Percentiles rank a stretch among this genome's conserved stretches.
These are phyloP conservation scores for Trichothecium roseum DNA, from an alignment of 2,329 filamentous ascomycete species.

Conservation along the genomic window DNA sequence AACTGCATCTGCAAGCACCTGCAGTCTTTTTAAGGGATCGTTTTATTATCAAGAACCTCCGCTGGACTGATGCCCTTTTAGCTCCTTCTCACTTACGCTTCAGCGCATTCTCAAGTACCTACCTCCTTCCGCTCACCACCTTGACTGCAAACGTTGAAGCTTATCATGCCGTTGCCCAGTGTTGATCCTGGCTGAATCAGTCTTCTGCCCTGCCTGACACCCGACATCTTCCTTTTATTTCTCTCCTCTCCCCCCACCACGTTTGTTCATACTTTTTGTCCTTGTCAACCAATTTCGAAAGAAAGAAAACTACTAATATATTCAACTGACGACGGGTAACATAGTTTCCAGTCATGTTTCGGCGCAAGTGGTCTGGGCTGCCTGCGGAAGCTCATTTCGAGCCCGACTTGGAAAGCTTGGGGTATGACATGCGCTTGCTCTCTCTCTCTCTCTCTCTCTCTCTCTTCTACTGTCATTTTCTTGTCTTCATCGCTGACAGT, in stretches of 20 bases:
- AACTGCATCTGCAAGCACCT: too few relatives aligned
- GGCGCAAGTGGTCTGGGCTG: conserved; percentile 55
- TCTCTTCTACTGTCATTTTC: not conserved
- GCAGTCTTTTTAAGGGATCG: too few relatives aligned
- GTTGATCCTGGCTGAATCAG: too few relatives aligned
- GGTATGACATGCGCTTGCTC: conserved; percentile 34
- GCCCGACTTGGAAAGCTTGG: conserved; percentile 56
- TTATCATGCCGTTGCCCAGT: too few relatives aligned
- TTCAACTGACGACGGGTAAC: too few relatives aligned
- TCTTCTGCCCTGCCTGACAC: too few relatives aligned
- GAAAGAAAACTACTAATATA: not conserved
- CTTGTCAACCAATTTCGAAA: not conserved
- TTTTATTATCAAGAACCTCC: too few relatives aligned
- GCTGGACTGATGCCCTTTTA: too few relatives aligned
- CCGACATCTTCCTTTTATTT: not conserved
- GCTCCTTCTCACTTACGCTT: too few relatives aligned
- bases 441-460: not conserved
- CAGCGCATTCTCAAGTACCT: too few relatives aligned
- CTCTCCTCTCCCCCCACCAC: not conserved
- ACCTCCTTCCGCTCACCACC: too few relatives aligned
- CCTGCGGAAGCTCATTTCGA: conserved; percentile 61
- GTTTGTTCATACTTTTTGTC: not conserved
- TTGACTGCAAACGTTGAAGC: too few relatives aligned
- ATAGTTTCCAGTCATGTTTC: conserved; percentile 49
- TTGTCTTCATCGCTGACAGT: not conserved